These are phyloP conservation scores for Chlorella sp. DNA, from an alignment of 139 green algal genomes.

Conservation along the genomic window DNA sequence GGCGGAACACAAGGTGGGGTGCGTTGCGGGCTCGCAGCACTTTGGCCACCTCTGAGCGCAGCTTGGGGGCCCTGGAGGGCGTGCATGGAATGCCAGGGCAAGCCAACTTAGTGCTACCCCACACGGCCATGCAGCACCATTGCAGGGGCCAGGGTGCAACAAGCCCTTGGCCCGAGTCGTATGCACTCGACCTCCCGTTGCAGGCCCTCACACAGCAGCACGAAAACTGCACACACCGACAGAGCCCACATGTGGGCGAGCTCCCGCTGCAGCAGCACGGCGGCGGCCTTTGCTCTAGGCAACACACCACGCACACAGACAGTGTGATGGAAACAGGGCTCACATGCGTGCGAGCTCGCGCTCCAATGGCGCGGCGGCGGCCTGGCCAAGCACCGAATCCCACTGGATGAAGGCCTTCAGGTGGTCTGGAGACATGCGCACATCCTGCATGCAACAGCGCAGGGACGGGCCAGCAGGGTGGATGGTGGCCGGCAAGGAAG, in stretches of 20 bases:
- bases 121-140: neutral
- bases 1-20: constrained; percentile 53
- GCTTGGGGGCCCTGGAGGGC: constrained; percentile 14
- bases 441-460: constrained; percentile 8
- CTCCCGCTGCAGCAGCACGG: neutral
- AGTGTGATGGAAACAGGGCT: neutral
- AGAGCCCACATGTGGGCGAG: neutral
- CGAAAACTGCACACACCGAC: neutral
- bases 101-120: too few species aligned
- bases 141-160: neutral
- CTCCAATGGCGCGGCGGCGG: neutral
- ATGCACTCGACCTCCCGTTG: too few species aligned
- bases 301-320: too few species aligned
- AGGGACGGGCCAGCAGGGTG: neutral
- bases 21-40: constrained; percentile 32
- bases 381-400: constrained; percentile 33
- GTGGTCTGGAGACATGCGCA: constrained; percentile 63
- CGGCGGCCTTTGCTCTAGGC: too few species aligned
- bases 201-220: too few species aligned
- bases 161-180: too few species aligned
- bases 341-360: constrained; percentile 31
- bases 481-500: neutral
- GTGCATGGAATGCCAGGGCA: too few species aligned
- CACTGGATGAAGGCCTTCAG: constrained; percentile 62
- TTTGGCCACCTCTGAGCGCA: constrained; percentile 32